Conservation (phyloP, 805 yeast species). For the Teunomyces aglyptinius region DNA sequence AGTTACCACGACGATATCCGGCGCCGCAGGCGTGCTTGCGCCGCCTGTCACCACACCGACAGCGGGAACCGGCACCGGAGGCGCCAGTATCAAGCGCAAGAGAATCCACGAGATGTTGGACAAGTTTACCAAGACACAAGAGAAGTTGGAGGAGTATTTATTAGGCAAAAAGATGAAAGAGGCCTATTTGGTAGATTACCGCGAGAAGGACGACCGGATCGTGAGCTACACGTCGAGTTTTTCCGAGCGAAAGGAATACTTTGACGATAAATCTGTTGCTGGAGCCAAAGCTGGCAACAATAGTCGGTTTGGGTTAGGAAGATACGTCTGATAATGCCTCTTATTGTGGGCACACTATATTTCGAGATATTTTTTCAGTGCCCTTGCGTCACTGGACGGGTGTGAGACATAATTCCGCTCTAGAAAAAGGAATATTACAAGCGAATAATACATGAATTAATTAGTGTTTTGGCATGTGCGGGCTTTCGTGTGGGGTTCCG, state of each 20-base stretch:
- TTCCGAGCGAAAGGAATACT: slow-evolving; percentile 12
- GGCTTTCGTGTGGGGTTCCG: too few species aligned
- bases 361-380: too few species aligned
- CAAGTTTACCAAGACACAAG: slow-evolving; percentile 35
- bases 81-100: slow-evolving; percentile 31
- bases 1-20: slow-evolving; percentile 17
- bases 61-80: slow-evolving; percentile 13
- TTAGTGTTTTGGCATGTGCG: too few species aligned
- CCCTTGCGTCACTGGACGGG: too few species aligned
- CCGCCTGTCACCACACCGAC: slow-evolving; percentile 22
- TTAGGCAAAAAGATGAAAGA: slow-evolving; percentile 11
- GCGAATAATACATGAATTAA: too few species aligned
- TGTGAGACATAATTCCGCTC: too few species aligned
- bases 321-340: neutral
- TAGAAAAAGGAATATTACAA: too few species aligned
- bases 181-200: slow-evolving; percentile 2
- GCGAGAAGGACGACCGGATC: slow-evolving; percentile 6
- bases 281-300: neutral
- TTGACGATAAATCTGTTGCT: slow-evolving; percentile 2
- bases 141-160: slow-evolving; percentile 25
- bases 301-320: slow-evolving; percentile 1
- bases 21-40: slow-evolving; percentile 9
- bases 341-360: too few species aligned
- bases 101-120: slow-evolving; percentile 43
- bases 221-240: slow-evolving; percentile 10